Conservation (phyloP, 441 rosid genomes). For the Manihot esculenta region DNA sequence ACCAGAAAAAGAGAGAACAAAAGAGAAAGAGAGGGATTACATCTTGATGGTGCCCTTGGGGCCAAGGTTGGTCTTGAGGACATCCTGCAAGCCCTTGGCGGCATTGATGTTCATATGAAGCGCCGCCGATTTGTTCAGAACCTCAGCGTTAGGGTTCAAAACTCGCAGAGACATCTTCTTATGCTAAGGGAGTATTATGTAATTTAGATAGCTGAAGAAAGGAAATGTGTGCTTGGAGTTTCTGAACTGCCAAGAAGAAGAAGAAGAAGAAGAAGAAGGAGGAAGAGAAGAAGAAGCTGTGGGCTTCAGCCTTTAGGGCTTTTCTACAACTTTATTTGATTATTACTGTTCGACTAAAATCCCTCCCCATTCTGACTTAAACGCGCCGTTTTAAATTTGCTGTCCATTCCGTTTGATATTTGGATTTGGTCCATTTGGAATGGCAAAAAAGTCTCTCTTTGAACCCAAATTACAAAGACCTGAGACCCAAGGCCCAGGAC, state of each 20-base stretch:
- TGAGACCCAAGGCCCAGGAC: too few species aligned
- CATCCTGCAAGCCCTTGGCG: slow-evolving; percentile 94
- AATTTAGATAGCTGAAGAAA: background rate
- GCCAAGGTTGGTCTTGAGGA: slow-evolving; percentile 89
- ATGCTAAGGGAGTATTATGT: background rate
- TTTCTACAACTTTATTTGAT: background rate
- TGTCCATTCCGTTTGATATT: too few species aligned
- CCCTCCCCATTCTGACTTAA: background rate
- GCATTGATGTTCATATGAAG: slow-evolving; percentile 98
- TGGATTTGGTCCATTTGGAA: too few species aligned
- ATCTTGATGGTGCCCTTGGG: slow-evolving; percentile 99
- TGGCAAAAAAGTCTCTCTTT: too few species aligned
- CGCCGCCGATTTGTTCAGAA: slow-evolving; percentile 97
- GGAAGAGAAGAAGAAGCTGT: background rate
- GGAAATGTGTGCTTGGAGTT: background rate
- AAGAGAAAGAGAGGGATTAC: slow-evolving; percentile 28
- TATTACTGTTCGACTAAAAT: background rate
- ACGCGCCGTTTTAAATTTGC: background rate
- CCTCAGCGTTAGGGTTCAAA: slow-evolving; percentile 96
- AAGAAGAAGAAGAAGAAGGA: background rate
- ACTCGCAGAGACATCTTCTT: slow-evolving; percentile 80
- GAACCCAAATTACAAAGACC: too few species aligned
- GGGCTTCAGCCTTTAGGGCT: slow-evolving; percentile 23
- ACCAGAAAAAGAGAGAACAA: background rate
- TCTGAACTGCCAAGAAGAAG: too few species aligned